Conservation (phyloP, 768 basidiomycete genomes). For the Trametes punicea region DNA sequence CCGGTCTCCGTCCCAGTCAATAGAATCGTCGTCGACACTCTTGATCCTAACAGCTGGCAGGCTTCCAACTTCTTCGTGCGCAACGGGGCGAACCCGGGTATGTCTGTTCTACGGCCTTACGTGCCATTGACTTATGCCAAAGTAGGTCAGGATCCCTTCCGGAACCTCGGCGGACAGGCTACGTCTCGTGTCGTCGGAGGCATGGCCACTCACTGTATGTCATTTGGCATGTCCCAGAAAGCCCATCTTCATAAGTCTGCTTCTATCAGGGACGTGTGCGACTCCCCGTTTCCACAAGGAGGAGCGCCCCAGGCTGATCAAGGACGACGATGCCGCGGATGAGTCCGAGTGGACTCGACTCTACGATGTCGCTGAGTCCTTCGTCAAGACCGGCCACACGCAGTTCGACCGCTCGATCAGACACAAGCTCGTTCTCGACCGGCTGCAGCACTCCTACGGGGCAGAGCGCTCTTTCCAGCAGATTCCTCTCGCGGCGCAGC, state of each 20-base stretch:
- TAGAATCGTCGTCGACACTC: not conserved
- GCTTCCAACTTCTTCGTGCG: not conserved
- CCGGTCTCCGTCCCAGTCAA: not conserved
- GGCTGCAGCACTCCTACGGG: slow-evolving; percentile 9
- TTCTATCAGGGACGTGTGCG: slow-evolving; percentile 24
- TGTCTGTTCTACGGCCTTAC: not conserved
- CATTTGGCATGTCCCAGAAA: no score
- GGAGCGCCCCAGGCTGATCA: slow-evolving; percentile 18
- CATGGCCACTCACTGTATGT: slow-evolving; percentile 22
- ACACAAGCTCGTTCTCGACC: slow-evolving; percentile 24
- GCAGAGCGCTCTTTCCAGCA: slow-evolving; percentile 12
- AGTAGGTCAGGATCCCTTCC: slow-evolving; percentile 16
- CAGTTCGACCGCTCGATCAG: slow-evolving; percentile 26
- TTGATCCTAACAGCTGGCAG: not conserved
- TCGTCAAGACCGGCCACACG: slow-evolving; percentile 19
- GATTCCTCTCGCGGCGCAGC: slow-evolving; percentile 26
- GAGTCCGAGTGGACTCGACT: slow-evolving; percentile 19
- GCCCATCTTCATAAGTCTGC: not conserved
- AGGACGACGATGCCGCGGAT: not conserved
- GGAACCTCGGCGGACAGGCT: slow-evolving; percentile 23
- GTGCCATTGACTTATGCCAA: slow-evolving; percentile 5
- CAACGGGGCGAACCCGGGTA: not conserved
- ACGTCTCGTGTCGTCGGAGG: slow-evolving; percentile 27
- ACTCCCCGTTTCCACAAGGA: slow-evolving; percentile 17
- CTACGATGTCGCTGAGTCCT: slow-evolving; percentile 19